Percentiles rank a stretch among this genome's conserved stretches.
Conservation (phyloP, 1,284 basidiomycete species). For the Gastroboletus turbinatus region DNA sequence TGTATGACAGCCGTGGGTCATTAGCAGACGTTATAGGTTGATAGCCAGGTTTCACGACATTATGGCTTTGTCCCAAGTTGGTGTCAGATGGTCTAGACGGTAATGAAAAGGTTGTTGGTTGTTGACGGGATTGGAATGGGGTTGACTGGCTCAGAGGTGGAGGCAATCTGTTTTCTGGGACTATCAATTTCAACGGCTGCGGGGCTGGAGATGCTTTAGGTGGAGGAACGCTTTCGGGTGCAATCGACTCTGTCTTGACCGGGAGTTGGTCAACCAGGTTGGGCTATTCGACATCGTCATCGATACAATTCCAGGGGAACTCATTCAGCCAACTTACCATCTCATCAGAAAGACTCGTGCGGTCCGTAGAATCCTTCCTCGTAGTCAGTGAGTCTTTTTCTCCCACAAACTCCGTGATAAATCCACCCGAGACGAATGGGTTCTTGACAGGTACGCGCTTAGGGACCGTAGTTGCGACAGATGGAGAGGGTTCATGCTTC, state of each 20-base stretch:
- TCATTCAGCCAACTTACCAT: slow-evolving; percentile 10
- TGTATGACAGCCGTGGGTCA: slow-evolving; percentile 40
- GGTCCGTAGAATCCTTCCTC: slow-evolving; percentile 22
- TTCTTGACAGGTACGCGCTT: slow-evolving; percentile 34
- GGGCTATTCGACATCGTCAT: slow-evolving; percentile 10
- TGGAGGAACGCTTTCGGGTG: slow-evolving; percentile 12
- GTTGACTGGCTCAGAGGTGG: slow-evolving; percentile 7
- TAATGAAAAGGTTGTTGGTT: slow-evolving; percentile 9
- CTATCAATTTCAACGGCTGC: slow-evolving; percentile 7
- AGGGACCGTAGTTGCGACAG: background rate
- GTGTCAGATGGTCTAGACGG: slow-evolving; percentile 21
- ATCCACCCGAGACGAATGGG: slow-evolving; percentile 54
- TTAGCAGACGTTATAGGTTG: slow-evolving; percentile 35
- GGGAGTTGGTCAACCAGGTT: slow-evolving; percentile 12
- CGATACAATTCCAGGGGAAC: background rate
- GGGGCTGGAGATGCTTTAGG: slow-evolving; percentile 10
- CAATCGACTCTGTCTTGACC: slow-evolving; percentile 24
- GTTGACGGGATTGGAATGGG: slow-evolving; percentile 12
- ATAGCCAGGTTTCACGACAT: slow-evolving; percentile 20
- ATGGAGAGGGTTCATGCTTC: slow-evolving; percentile 7
- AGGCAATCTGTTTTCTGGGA: slow-evolving; percentile 14
- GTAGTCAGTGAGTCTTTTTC: slow-evolving; percentile 23
- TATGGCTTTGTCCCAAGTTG: slow-evolving; percentile 1
- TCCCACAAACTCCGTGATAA: slow-evolving; percentile 46
- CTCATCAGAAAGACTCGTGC: slow-evolving; percentile 7